A percentile compares a stretch with the other conserved stretches of the same genome.
Conservation (phyloP, 164 flowering plant species). For the Hamamelis virginiana region DNA sequence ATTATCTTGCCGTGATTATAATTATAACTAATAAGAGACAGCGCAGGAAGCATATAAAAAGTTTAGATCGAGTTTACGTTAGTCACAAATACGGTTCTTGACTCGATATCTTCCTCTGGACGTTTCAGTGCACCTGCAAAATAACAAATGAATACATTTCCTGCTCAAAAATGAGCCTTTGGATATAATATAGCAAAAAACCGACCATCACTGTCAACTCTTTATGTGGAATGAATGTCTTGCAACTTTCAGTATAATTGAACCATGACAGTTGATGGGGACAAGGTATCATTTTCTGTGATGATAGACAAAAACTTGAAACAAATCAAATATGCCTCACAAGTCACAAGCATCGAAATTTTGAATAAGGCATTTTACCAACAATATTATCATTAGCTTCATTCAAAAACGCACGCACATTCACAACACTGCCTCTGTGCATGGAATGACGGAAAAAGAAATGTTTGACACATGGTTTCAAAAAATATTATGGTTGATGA, state of each 20-base stretch:
- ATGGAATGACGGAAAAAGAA: no score
- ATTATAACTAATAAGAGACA: neutral
- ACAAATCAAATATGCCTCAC: no score
- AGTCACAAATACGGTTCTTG: slow-evolving; percentile 41
- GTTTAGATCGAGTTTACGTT: slow-evolving; percentile 31
- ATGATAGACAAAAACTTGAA: no score
- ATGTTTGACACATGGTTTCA: no score
- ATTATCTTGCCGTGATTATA: no score
- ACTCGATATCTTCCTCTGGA: slow-evolving; percentile 25
- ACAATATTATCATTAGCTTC: no score
- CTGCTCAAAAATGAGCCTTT: neutral
- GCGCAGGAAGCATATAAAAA: neutral
- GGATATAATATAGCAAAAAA: neutral
- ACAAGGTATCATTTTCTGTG: no score
- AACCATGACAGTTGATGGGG: neutral
- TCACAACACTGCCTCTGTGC: no score
- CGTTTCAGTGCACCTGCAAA: slow-evolving; percentile 33
- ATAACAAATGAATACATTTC: neutral
- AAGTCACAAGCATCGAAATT: no score
- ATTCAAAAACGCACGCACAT: no score
- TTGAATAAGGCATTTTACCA: no score
- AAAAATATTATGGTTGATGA: no score
- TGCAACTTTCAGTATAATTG: neutral
- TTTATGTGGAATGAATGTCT: neutral
- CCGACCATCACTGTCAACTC: neutral